Base-by-base conservation (phyloP, 1,284 basidiomycete genomes). In the Leccinum fuscescens region DNA sequence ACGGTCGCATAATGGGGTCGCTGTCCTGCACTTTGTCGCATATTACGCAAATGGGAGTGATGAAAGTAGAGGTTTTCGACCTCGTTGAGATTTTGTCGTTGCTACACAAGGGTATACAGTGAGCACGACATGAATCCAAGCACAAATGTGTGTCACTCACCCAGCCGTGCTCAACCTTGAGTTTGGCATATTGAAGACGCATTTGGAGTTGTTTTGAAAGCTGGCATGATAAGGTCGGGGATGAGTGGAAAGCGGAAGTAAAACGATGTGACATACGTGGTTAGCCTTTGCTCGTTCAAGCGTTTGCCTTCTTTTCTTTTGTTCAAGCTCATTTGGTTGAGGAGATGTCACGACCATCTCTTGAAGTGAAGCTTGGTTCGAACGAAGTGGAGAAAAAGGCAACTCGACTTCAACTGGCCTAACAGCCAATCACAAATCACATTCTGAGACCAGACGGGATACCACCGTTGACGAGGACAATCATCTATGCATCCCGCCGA, bases 151-250 rank as follows among this genome's bases (percentile, higher is more conserved):
- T 51, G 67, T 27, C 33, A 77, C 86, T 54, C 70, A 90, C 89
- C 89, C 89, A 92, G 54, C 89, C 89, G 68, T 90, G 82, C 63
- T 92, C 88, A 51, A 92, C 89, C 69, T 92, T 92, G 55, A 92
- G 77, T 66, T 83, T 80, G 12, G 90, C 89, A 68, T 91, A 92
- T 68, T 89, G 89, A 17, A 92, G 76, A 24, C 89, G 82, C 72
- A 89, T 80, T 67, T 88, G 86, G n/a, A 92, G 78, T 63, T 91
- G 88, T 60, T 86, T 80, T 2, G 85, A 86, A 17, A 91, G 78
- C 89, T 91, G 59, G n/a, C 35, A 55, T 42, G 42, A 42, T 11
- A 17, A 14, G 2, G 35, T 50, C 15, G 42, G 7, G 12, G 37
- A 52, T 57, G 56, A 58, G 39, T 15, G 24, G 27, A 20, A 6